Percentiles rank a stretch among this genome's conserved stretches.
These are phyloP conservation scores for Boletus pseudopeckii DNA, from an alignment of 768 basidiomycete species.

Conservation along the genomic window DNA sequence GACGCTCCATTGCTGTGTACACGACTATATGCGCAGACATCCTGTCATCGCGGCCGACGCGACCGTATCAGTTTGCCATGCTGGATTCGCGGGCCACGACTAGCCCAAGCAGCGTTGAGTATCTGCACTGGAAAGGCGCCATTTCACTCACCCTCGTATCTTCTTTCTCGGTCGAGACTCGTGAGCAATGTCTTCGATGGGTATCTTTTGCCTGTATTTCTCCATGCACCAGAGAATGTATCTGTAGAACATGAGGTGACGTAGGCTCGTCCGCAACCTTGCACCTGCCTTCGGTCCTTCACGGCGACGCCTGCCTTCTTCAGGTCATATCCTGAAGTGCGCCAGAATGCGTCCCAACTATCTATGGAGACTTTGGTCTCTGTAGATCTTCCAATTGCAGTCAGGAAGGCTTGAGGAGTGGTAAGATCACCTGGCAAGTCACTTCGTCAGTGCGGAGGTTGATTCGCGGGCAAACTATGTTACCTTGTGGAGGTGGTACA, in stretches of 20 bases:
- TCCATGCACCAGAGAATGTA: slow-evolving; percentile 86
- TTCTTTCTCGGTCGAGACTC: slow-evolving; percentile 69
- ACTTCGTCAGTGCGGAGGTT: slow-evolving; percentile 4
- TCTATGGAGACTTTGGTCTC: slow-evolving; percentile 63
- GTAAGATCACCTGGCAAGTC: slow-evolving; percentile 42
- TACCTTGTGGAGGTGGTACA: slow-evolving; percentile 26
- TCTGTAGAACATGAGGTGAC: slow-evolving; percentile 36
- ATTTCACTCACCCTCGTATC: slow-evolving; percentile 64
- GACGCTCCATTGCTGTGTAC: slow-evolving; percentile 13
- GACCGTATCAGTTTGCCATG: slow-evolving; percentile 74
- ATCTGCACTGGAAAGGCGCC: background rate
- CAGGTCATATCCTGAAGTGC: slow-evolving; percentile 50
- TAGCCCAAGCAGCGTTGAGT: slow-evolving; percentile 23
- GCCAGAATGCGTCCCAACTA: slow-evolving; percentile 76
- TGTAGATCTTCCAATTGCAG: slow-evolving; percentile 65
- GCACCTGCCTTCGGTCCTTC: slow-evolving; percentile 64
- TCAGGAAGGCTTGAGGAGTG: slow-evolving; percentile 63
- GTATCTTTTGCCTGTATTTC: slow-evolving; percentile 60
- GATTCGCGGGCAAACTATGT: background rate
- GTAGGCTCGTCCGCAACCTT: background rate
- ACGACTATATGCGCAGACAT: slow-evolving; percentile 5
- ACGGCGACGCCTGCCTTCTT: slow-evolving; percentile 64
- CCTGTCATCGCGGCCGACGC: slow-evolving; percentile 38
- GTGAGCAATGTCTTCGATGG: slow-evolving; percentile 61
- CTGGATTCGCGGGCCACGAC: slow-evolving; percentile 74